These are phyloP conservation scores for Teratosphaeria zuluensis DNA, from an alignment of 2,329 filamentous ascomycete species.

Conservation along the genomic window DNA sequence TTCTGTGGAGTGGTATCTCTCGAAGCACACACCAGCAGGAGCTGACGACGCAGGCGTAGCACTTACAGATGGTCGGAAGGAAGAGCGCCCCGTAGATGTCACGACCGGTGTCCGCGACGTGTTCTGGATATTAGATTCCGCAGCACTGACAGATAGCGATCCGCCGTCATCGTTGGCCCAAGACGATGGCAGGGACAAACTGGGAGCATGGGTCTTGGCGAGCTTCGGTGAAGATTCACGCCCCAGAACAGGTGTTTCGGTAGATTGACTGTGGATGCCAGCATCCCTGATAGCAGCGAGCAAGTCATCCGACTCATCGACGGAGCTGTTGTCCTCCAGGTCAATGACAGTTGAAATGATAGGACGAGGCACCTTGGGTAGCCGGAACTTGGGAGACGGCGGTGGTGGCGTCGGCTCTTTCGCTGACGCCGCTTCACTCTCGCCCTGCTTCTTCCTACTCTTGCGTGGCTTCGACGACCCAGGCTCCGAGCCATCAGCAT, in stretches of 20 bases:
- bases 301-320: neutral
- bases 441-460: constrained; percentile 1
- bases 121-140: neutral
- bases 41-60: neutral
- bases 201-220: too few relatives aligned
- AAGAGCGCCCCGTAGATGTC: neutral
- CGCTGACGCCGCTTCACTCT: neutral
- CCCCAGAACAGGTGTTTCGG: neutral
- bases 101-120: neutral
- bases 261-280: neutral
- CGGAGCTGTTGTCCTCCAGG: neutral
- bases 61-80: neutral
- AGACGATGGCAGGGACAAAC: neutral
- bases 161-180: neutral
- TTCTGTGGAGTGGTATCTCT: neutral
- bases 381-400: neutral
- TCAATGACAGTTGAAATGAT: neutral
- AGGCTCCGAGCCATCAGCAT: neutral
- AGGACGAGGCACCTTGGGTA: neutral
- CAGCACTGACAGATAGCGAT: neutral
- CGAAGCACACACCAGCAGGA: neutral
- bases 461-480: neutral
- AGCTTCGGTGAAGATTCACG: neutral
- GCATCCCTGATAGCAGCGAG: neutral
- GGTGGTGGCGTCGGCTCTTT: neutral